Conservation (phyloP, 2,329 filamentous ascomycete genomes). For the Escovopsis weberi region DNA sequence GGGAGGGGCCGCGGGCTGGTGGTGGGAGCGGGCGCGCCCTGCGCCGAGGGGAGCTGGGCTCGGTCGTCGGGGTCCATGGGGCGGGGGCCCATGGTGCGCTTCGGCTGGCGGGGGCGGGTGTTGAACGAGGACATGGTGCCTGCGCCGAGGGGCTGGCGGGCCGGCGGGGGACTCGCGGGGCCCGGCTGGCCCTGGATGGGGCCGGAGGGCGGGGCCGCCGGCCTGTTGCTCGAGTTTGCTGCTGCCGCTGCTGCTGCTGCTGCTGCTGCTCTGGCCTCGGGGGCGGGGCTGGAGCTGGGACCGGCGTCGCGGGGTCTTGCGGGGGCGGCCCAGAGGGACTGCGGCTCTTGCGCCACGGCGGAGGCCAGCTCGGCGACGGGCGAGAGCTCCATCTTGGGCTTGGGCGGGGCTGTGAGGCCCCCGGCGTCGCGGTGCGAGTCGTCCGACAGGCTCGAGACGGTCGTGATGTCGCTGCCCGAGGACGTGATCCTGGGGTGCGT, state of each 20-base stretch:
- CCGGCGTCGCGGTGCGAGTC: constrained; percentile 5
- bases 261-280: constrained; percentile 12
- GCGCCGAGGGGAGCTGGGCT: constrained; percentile 5
- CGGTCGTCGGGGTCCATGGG: constrained; percentile 9
- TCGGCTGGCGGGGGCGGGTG: constrained; percentile 1
- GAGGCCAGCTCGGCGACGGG: constrained; percentile 32
- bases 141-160: constrained; percentile 3
- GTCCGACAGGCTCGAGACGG: constrained; percentile 17
- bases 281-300: constrained; percentile 10
- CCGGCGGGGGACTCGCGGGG: constrained; percentile 15
- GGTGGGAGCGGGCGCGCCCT: neutral
- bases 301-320: constrained; percentile 13
- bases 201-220: neutral
- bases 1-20: neutral
- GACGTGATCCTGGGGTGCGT: constrained; percentile 14
- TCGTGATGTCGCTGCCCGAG: constrained; percentile 19
- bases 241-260: neutral
- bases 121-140: constrained; percentile 3
- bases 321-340: too few species aligned
- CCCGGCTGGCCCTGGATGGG: constrained; percentile 1
- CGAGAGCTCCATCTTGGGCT: constrained; percentile 23
- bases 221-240: neutral
- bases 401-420: constrained; percentile 8
- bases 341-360: constrained; percentile 9
- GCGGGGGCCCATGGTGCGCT: constrained; percentile 1